Evolutionary conservation across 805 yeast species (phyloP), one percentile per base, ranked within the genome.

Genomic region (Candida caryicola): DNA sequence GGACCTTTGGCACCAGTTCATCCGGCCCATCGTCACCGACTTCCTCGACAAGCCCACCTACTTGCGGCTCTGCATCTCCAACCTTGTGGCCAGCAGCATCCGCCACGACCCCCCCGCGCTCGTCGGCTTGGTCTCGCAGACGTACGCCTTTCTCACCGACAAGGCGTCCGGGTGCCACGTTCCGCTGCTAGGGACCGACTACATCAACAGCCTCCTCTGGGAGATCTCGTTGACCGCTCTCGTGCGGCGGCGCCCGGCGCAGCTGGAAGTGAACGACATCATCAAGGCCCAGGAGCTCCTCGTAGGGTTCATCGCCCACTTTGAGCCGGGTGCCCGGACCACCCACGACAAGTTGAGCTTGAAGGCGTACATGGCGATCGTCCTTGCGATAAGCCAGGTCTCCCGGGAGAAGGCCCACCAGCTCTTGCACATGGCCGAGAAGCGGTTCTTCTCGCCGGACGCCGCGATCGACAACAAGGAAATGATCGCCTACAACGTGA

Each of bases 331-430:
- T 2, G 16, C 30, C 2, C 31, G 29, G 17, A 44, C 44, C 10
- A 45, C 55, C 2, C 44, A 49, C 34, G 36, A 47, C 9, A 40
- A 44, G 2, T 46, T 69, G 6, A 46, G 43, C 17, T 53, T 66
- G 12, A 44, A 52, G 28, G 70, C 66, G 2, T 55, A 60, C 39
- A 56, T 69, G 61, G 74, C 72, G 2, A 52, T 69, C 1, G 62
- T 58, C 1, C 35, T 66, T 15, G 58, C 68, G 0, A 48, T 67
- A 4, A 43, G 52, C 4, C 35, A 38, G 12, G 48, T 53, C 12
- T 57, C 64, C 4, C 36, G 30, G 6, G 50, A 40, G 14, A 61
- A 62, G 26, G 64, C 70, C 1, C 34, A 39, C 17, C 45, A 44
- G 26, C 47, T 69, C 7, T 47, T 64, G 31, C 36, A 51, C 4